These are phyloP conservation scores for Exophiala aquamarina DNA, from an alignment of 2,329 filamentous ascomycete species.

Conservation along the genomic window DNA sequence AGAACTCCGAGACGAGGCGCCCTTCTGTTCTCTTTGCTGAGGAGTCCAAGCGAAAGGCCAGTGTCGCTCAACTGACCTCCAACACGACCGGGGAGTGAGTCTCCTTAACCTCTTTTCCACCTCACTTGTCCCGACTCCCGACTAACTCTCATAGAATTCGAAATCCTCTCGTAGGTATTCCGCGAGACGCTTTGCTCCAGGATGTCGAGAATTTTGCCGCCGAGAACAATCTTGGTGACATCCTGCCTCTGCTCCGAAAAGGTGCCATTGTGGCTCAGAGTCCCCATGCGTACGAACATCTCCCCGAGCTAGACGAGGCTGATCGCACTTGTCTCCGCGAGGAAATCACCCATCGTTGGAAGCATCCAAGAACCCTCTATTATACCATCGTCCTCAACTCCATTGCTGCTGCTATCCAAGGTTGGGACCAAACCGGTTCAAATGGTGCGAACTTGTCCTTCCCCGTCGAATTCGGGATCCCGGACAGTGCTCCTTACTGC, in stretches of 20 bases:
- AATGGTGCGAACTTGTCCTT: conserved; percentile 56
- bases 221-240: conserved; percentile 58
- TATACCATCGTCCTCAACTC: conserved; percentile 51
- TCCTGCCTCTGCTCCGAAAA: conserved; percentile 61
- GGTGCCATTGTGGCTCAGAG: conserved; percentile 75
- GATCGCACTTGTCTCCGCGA: conserved; percentile 44
- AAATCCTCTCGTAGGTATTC: conserved; percentile 34
- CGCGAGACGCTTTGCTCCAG: conserved; percentile 30
- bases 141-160: conserved; percentile 18
- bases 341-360: conserved; percentile 50
- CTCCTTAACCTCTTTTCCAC: not conserved
- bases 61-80: conserved; percentile 31
- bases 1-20: conserved; percentile 1
- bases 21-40: conserved; percentile 20
- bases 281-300: conserved; percentile 61
- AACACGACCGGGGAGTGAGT: conserved; percentile 37
- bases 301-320: conserved; percentile 58
- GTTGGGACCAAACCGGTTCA: conserved; percentile 48
- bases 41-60: conserved; percentile 25
- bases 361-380: conserved; percentile 48
- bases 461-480: conserved; percentile 48
- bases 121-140: not conserved
- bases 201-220: conserved; percentile 45
- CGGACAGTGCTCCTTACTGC: conserved; percentile 31
- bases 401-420: conserved; percentile 52